Percentiles rank a stretch among this genome's conserved stretches.
Evolutionary conservation across 169 alveolate genomes (phyloP).

Genomic region (Neospora caninum): DNA sequence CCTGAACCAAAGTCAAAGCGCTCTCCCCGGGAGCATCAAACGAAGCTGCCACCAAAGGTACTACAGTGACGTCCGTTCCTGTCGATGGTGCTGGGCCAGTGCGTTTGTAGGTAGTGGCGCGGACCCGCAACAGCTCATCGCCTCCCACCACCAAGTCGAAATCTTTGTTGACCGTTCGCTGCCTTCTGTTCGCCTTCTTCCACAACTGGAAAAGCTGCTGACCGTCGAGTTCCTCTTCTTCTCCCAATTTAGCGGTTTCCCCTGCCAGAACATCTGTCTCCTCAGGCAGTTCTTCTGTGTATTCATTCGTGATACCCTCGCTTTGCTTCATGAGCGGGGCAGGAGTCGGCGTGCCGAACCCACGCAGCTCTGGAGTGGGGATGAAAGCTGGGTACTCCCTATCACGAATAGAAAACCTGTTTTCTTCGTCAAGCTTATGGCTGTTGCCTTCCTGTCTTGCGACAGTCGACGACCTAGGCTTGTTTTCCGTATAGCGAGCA

Average conservation of each 20-base stretch:
- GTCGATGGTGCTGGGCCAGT: background rate
- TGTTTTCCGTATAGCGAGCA: background rate
- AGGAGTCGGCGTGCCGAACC: background rate
- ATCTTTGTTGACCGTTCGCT: background rate
- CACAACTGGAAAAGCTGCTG: background rate
- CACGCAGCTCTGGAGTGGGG: background rate
- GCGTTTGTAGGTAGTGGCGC: background rate
- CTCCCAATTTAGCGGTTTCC: background rate
- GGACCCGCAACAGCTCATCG: background rate
- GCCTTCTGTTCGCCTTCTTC: background rate
- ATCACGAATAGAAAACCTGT: background rate
- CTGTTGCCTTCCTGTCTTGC: background rate
- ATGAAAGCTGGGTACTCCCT: background rate
- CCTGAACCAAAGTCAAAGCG: background rate
- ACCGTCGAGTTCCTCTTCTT: conserved; percentile 7
- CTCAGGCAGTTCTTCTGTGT: background rate
- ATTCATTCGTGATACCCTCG: too few species aligned
- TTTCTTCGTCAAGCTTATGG: background rate
- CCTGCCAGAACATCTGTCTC: background rate
- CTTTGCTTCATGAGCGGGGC: too few species aligned
- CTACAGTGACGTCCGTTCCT: background rate
- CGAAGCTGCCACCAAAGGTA: conserved; percentile 34
- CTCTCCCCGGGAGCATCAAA: conserved; percentile 36
- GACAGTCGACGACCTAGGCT: background rate
- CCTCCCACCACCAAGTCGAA: conserved; percentile 7